A percentile compares a stretch with the other conserved stretches of the same genome.
phyloP scores from a whole-genome alignment of 2,329 filamentous ascomycete genomes.

The Dryadomyces quercus-mongolicae region DNA sequence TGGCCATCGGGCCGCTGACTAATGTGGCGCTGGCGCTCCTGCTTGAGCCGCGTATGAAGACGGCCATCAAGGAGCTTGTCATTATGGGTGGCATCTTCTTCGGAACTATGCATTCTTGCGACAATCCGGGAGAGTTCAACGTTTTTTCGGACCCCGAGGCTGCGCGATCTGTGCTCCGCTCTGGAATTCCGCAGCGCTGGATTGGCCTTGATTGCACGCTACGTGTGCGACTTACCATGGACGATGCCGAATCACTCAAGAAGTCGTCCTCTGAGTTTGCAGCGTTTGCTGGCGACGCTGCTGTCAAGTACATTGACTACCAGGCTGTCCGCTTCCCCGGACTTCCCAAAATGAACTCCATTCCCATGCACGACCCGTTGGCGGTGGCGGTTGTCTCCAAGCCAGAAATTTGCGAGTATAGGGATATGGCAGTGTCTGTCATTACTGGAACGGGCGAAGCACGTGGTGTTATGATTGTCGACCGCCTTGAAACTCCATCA shows the following conservation, averaged over 20 bases:
- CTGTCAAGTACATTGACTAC: not conserved
- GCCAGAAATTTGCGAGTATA: not conserved
- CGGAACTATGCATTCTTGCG: not conserved
- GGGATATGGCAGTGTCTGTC: not conserved
- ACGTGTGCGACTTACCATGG: not conserved
- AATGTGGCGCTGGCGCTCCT: not conserved
- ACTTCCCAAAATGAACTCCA: not conserved
- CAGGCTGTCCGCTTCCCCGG: not conserved
- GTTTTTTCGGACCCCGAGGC: not conserved
- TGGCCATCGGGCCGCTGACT: not conserved
- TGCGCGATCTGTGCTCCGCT: not conserved
- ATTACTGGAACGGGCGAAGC: not conserved
- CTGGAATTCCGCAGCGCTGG: not conserved
- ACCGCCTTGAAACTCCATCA: not conserved
- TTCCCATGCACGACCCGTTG: not conserved
- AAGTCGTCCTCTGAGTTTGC: not conserved
- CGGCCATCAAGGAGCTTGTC: not conserved
- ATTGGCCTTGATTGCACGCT: not conserved
- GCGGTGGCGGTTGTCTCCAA: not conserved
- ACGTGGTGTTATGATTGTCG: not conserved
- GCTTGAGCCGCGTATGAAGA: not conserved
- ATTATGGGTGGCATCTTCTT: not conserved
- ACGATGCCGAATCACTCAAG: not conserved
- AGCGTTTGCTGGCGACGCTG: not conserved
- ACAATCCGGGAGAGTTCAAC: not conserved